phyloP scores from a whole-genome alignment of 768 basidiomycete species.

The Suillus luteus region DNA sequence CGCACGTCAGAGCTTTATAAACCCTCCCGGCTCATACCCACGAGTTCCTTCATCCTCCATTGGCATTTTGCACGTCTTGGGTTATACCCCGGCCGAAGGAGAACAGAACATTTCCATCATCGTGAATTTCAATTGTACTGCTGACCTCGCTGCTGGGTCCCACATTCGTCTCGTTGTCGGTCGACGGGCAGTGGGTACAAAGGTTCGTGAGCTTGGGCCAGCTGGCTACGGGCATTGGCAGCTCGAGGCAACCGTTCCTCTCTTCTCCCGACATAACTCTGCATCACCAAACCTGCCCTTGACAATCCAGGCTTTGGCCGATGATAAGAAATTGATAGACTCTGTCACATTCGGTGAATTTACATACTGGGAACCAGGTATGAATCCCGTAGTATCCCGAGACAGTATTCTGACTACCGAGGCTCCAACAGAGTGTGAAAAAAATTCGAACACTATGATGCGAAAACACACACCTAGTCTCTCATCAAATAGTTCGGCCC shows the following conservation, averaged over 20 bases:
- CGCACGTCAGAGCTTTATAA: slow-evolving; percentile 16
- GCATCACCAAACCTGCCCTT: slow-evolving; percentile 50
- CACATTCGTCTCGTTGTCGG: slow-evolving; percentile 78
- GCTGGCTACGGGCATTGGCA: slow-evolving; percentile 58
- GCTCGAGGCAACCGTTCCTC: slow-evolving; percentile 63
- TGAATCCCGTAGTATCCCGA: slow-evolving; percentile 9
- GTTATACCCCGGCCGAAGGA: slow-evolving; percentile 66
- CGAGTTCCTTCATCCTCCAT: slow-evolving; percentile 46
- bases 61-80: slow-evolving; percentile 64
- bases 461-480: slow-evolving; percentile 11
- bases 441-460: background rate
- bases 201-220: slow-evolving; percentile 55
- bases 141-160: slow-evolving; percentile 34
- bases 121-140: slow-evolving; percentile 48
- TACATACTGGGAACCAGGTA: slow-evolving; percentile 57
- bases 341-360: slow-evolving; percentile 73
- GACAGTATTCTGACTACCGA: background rate
- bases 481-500: slow-evolving; percentile 1
- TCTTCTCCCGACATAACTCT: slow-evolving; percentile 43
- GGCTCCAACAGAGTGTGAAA: slow-evolving; percentile 13
- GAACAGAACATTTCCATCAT: slow-evolving; percentile 62
- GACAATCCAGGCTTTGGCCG: slow-evolving; percentile 63
- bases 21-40: slow-evolving; percentile 17
- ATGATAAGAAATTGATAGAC: slow-evolving; percentile 56
- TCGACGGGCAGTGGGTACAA: slow-evolving; percentile 64